These are phyloP conservation scores for Exophiala xenobiotica DNA, from an alignment of 2,329 filamentous ascomycete genomes.

Conservation along the genomic window DNA sequence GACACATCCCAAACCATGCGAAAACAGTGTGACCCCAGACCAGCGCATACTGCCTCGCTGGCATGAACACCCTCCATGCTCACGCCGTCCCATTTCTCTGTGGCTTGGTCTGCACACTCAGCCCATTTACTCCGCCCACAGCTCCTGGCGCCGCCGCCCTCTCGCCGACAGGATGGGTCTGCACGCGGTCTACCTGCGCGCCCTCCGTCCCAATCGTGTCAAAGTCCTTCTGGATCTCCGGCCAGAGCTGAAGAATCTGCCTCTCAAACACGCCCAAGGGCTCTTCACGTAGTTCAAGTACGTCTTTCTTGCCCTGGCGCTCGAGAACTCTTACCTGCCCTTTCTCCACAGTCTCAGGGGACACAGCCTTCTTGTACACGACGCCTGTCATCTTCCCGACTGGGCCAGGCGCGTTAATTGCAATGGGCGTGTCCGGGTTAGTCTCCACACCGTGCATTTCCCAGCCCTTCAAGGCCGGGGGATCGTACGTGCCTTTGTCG, in stretches of 20 bases:
- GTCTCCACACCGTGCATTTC: slow-evolving; percentile 18
- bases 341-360: slow-evolving; percentile 2
- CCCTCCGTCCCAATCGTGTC: slow-evolving; percentile 14
- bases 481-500: slow-evolving; percentile 50
- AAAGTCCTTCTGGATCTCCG: slow-evolving; percentile 22
- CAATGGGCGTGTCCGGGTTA: slow-evolving; percentile 27
- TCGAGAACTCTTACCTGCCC: slow-evolving; percentile 9
- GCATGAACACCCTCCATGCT: too few relatives aligned
- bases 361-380: slow-evolving; percentile 26
- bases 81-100: too few relatives aligned
- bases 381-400: slow-evolving; percentile 28
- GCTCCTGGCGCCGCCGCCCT: neutral
- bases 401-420: slow-evolving; percentile 20
- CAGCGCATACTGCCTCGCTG: too few relatives aligned
- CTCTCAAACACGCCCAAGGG: slow-evolving; percentile 27
- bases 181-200: neutral
- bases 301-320: slow-evolving; percentile 10
- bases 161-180: neutral
- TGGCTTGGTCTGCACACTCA: slow-evolving; percentile 9
- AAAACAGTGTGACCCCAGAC: too few relatives aligned
- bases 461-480: slow-evolving; percentile 39
- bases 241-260: slow-evolving; percentile 25
- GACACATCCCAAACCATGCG: too few relatives aligned
- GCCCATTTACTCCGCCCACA: neutral
- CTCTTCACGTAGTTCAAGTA: slow-evolving; percentile 26